Evolutionary conservation across 306 rosid species (phyloP).

Genomic region (Crataegus laevigata): DNA sequence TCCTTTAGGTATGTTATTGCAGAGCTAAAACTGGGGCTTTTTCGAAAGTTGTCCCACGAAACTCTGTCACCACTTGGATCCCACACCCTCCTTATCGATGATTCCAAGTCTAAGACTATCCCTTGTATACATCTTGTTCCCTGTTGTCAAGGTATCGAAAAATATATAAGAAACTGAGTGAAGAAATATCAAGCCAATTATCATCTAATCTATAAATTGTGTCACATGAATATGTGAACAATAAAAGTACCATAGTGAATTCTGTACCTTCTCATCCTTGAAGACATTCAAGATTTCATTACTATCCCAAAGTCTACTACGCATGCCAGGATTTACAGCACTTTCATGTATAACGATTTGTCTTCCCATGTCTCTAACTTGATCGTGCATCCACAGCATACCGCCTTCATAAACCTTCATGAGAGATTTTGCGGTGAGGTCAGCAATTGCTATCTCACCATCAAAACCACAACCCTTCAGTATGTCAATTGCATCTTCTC

Average conservation of each 20-base stretch:
- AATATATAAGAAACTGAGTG: background rate
- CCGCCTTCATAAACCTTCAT: slow-evolving; percentile 34
- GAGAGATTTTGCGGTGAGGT: slow-evolving; percentile 38
- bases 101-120: slow-evolving; percentile 39
- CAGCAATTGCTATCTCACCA: slow-evolving; percentile 35
- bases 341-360: slow-evolving; percentile 42
- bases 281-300: slow-evolving; percentile 36
- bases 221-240: background rate
- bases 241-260: background rate
- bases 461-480: slow-evolving; percentile 50
- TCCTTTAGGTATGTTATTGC: slow-evolving; percentile 23
- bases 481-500: slow-evolving; percentile 42
- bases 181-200: background rate
- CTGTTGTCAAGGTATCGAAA: slow-evolving; percentile 16
- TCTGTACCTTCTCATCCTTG: slow-evolving; percentile 31
- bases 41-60: slow-evolving; percentile 16
- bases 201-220: too few species aligned
- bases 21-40: slow-evolving; percentile 16
- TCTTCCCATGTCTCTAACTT: slow-evolving; percentile 62
- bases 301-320: slow-evolving; percentile 61
- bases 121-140: slow-evolving; percentile 36
- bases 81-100: background rate
- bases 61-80: slow-evolving; percentile 8
- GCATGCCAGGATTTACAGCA: slow-evolving; percentile 29
- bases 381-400: slow-evolving; percentile 60